Evolutionary conservation across 768 basidiomycete species (phyloP).

Genomic region (Terana coerulea): DNA sequence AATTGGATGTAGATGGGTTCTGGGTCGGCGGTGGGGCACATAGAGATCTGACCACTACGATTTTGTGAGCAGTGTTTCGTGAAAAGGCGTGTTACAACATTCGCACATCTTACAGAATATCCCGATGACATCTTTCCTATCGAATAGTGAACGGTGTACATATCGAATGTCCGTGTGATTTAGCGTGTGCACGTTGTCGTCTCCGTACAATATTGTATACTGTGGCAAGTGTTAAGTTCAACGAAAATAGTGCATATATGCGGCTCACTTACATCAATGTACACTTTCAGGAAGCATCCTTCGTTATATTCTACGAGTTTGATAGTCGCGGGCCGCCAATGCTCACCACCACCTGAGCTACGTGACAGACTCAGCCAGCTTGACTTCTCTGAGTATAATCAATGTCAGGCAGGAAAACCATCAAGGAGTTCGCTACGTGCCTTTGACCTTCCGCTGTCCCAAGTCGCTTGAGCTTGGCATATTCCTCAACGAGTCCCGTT

Average conservation of each 20-base stretch:
- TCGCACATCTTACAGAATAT: constrained; percentile 61
- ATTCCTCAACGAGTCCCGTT: constrained; percentile 36
- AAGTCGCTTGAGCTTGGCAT: constrained; percentile 30
- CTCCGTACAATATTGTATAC: constrained; percentile 73
- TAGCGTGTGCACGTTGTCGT: constrained; percentile 66
- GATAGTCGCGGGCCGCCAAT: constrained; percentile 74
- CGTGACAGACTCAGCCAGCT: constrained; percentile 66
- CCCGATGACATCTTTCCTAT: constrained; percentile 69
- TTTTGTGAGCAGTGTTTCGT: too few relatives aligned
- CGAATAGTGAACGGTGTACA: constrained; percentile 72
- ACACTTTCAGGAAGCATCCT: constrained; percentile 66
- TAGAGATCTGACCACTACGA: constrained; percentile 52
- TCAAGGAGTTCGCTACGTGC: constrained; percentile 29
- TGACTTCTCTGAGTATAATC: constrained; percentile 51
- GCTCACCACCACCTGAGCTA: constrained; percentile 45
- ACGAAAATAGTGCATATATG: neutral
- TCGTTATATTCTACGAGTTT: constrained; percentile 65
- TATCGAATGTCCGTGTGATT: constrained; percentile 79
- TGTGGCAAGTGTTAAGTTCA: constrained; percentile 26
- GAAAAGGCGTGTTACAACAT: too few relatives aligned
- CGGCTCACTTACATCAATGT: constrained; percentile 60
- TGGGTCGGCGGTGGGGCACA: constrained; percentile 44
- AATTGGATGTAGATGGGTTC: constrained; percentile 80
- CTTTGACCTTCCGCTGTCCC: constrained; percentile 53
- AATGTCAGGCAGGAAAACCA: too few relatives aligned